Evolutionary conservation across 2,329 filamentous ascomycete species (phyloP), one percentile per base, ranked within the genome.

Genomic region (Aspergillus udagawae): DNA sequence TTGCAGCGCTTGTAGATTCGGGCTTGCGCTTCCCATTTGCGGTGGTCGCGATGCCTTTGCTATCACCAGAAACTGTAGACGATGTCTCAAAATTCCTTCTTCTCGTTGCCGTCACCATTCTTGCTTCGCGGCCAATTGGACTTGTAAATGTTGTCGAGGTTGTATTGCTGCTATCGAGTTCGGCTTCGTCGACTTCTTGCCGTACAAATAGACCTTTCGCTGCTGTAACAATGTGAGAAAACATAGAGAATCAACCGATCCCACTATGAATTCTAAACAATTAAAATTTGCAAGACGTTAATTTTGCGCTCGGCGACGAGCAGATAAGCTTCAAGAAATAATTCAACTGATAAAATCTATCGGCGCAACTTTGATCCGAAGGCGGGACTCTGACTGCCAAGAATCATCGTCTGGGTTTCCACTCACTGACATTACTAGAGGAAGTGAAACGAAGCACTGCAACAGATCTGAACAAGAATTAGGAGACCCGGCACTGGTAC

Each of bases 131-230:
- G 51, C 58, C 50, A 51, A 49, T 57, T 47, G 48, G 10, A 35
- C 47, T 53, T 20, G 63, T 52, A 53, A 58, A 58, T 44, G 60
- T 53, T 23, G 52, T 53, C 53, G 59, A 25, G n/a, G 35, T 35
- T 29, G 23, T 52, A 41, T 52, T 45, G 51, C 55, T 56, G 49
- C 41, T 57, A 55, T 52, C 54, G 44, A 21, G 52, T 47, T 47
- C 51, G 44, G 47, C 41, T 51, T 65, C 61, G 52, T 68, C 57
- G 57, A 68, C 60, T 27, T 73, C 67, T 50, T 67, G 65, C 65
- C 66, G 70, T 61, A 66, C 61, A 58, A 76, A 75, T 61, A 77
- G 60, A 63, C 74, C 73, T 65, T 74, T 75, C 58, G 75, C 75
- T 60, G 73, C 73, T 51, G 72, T 76, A 53, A 77, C 69, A 54